Conservation (phyloP, 306 rosid species). For the Betula pendula region DNA sequence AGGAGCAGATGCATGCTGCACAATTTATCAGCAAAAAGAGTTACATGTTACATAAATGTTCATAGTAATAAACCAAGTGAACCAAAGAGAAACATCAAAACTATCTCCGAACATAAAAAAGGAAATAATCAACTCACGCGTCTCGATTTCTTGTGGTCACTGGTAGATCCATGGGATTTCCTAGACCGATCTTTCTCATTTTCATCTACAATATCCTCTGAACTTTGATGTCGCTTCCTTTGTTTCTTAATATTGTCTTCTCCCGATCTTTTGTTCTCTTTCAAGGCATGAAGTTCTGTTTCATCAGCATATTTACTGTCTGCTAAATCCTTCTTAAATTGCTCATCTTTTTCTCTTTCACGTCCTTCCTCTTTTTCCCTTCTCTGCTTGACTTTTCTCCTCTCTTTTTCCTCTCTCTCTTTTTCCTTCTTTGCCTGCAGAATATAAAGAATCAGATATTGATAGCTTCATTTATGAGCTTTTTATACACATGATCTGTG, state of each 20-base stretch:
- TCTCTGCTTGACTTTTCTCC: conserved; percentile 66
- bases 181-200: conserved; percentile 60
- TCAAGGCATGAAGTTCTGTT: conserved; percentile 49
- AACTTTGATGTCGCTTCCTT: conserved; percentile 61
- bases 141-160: conserved; percentile 74
- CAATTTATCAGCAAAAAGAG: conserved; percentile 20
- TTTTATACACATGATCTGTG: conserved; percentile 7
- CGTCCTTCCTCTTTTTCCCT: conserved; percentile 69
- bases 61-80: conserved; percentile 12
- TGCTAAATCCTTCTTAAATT: conserved; percentile 53
- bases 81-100: background rate
- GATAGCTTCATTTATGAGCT: conserved; percentile 6
- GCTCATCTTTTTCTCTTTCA: conserved; percentile 67
- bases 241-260: conserved; percentile 55
- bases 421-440: conserved; percentile 76
- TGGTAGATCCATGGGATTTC: conserved; percentile 66
- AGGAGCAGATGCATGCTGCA: conserved; percentile 66
- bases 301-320: conserved; percentile 59
- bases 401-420: conserved; percentile 80
- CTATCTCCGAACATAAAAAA: conserved; percentile 6
- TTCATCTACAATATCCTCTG: conserved; percentile 54
- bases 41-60: conserved; percentile 9
- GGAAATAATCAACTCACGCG: conserved; percentile 48
- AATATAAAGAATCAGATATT: conserved; percentile 24
- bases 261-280: conserved; percentile 57